Evolutionary conservation across 2,329 filamentous ascomycete genomes (phyloP), one percentile per base, ranked within the genome.

Genomic region (Phaeosphaeriaceae sp.): DNA sequence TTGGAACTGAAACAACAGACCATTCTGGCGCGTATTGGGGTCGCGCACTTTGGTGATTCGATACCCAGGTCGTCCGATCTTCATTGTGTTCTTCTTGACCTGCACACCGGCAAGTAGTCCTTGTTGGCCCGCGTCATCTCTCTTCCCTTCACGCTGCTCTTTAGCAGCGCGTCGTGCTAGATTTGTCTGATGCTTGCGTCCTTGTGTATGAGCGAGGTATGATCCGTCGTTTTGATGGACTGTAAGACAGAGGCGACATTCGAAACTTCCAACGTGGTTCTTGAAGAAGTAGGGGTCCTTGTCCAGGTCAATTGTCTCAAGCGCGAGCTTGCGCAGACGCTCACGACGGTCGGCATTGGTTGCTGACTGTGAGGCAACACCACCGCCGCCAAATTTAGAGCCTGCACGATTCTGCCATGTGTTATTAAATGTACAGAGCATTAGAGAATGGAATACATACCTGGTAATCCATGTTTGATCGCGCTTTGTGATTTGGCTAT

Each of bases 241-340:
- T 0, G 94, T 99, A 20, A 99, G 81, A 71, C 94, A 99, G 33
- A 99, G 88, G 23, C 94, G 90, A 75, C 94, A 99, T 77, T 99
- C 94, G 77, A 97, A 99, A 69, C 89, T 94, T 70, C 94, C 94
- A 66, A 97, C 90, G 76, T 99, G 93, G 81, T 99, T 99, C 76
- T 96, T 96, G 87, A 99, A 99, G 81, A 97, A 97, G 84, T 97
- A 99, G 0, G 94, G 94, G 78, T 99, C 94, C 79, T 97, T 97
- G 78, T 97, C 94, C 56, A 97, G 89, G 79, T 97, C 93, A 81
- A 99, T 99, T 47, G 92, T 95, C 79, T 99, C 94, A 70, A 99
- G 90, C 50, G 94, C 94, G 71, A 99, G 92, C 80, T 97, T 97
- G 75, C 93, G 92, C 32, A 99, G 88, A 57, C 94, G 92, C 76